A percentile compares a stretch with the other conserved stretches of the same genome.
Conservation (phyloP, 768 basidiomycete genomes). For the Nidularia sp. region DNA sequence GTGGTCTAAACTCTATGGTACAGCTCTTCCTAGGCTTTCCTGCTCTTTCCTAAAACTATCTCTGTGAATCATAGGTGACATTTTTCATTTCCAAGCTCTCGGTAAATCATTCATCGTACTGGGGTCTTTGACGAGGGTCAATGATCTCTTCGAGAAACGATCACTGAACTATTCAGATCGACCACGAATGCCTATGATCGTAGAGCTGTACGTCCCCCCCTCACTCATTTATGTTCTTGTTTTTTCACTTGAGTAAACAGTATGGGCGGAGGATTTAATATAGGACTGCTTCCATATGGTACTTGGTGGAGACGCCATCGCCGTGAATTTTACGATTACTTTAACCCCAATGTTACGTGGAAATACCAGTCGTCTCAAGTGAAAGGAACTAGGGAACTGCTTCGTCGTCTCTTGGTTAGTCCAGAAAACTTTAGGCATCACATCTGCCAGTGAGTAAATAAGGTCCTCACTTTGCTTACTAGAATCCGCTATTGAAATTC, state of each 20-base stretch:
- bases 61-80: too few species aligned
- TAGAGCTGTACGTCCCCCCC: slow-evolving; percentile 35
- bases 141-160: slow-evolving; percentile 52
- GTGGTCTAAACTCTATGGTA: too few species aligned
- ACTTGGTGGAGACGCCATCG: slow-evolving; percentile 42
- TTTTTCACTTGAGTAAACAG: not conserved
- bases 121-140: slow-evolving; percentile 22
- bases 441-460: slow-evolving; percentile 11
- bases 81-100: slow-evolving; percentile 12
- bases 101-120: slow-evolving; percentile 12
- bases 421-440: slow-evolving; percentile 22
- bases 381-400: slow-evolving; percentile 36
- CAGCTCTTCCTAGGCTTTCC: slow-evolving; percentile 16
- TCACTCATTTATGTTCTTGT: not conserved
- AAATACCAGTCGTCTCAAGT: slow-evolving; percentile 42
- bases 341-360: slow-evolving; percentile 32
- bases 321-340: slow-evolving; percentile 44
- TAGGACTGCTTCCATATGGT: slow-evolving; percentile 40
- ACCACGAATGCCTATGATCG: slow-evolving; percentile 39
- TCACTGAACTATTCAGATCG: slow-evolving; percentile 52
- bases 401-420: slow-evolving; percentile 32
- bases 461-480: too few species aligned
- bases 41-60: too few species aligned
- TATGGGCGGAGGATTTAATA: slow-evolving; percentile 29
- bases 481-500: too few species aligned